Evolutionary conservation across 2,329 filamentous ascomycete genomes (phyloP), one percentile per base, ranked within the genome.

Genomic region (Fusarium dlaminii): DNA sequence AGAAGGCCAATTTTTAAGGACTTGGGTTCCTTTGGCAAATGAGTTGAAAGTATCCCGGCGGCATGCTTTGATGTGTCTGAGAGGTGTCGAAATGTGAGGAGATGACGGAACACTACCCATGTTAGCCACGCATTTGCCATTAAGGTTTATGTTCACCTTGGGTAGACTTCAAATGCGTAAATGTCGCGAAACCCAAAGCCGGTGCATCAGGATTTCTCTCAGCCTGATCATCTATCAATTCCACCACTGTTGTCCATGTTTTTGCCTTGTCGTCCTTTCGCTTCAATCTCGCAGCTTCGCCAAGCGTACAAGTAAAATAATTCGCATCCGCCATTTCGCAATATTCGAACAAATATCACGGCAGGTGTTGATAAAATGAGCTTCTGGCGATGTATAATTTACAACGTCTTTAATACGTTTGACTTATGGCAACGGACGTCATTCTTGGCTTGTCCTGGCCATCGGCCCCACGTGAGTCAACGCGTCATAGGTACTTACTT

Each of bases 231-330:
- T 86, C 84, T 24, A 91, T 79, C 63, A 91, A 83, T 1, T 86
- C 80, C 60, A 84, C 83, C 63, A 90, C 84, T 1, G 84, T 88
- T 6, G 80, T 74, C 84, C 87, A 78, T 36, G 82, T 82, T 4
- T 17, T 75, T 15, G 43, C 11, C 3, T 40, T 17, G 77, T 70
- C 7, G 61, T 57, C 24, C 8, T 69, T 37, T 2, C 77, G 68
- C 24, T 81, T 83, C 24, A 86, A 72, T 4, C 71, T 68, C 2
- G 83, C 81, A 17, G 89, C 88, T 77, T 91, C 85, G 3, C 88
- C 90, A 5, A 92, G 83, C 0, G 89, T 91, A 78, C 90, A 91
- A 8, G 86, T 86, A 75, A 91, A 91, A 79, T 91, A 90, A 66
- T 87, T 90, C 5, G 36, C 57, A 6, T 73, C 32, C 5, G 29